phyloP scores from a whole-genome alignment of 2,329 filamentous ascomycete species.

The Exophiala bonariae region DNA sequence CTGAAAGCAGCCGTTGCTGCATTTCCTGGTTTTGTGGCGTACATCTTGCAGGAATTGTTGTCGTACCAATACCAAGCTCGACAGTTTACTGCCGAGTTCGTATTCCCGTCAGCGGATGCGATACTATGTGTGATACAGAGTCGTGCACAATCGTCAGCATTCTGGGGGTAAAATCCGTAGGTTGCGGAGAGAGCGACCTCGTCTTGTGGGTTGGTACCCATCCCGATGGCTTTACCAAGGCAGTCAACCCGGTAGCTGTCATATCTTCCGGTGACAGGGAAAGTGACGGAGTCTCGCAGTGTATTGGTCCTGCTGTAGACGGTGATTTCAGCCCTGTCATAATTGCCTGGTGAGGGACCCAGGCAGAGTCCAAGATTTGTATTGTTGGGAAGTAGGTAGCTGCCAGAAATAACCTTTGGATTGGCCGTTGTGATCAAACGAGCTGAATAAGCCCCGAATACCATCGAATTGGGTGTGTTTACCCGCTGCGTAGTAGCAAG shows the following conservation, averaged over 20 bases:
- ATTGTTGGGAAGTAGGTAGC: constrained; percentile 8
- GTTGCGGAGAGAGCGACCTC: neutral
- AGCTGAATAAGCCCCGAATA: constrained; percentile 1
- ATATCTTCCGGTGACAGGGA: neutral
- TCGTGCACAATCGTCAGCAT: constrained; percentile 16
- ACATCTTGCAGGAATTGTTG: neutral
- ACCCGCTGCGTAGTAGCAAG: constrained; percentile 2
- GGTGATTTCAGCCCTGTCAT: constrained; percentile 11
- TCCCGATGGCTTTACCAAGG: neutral
- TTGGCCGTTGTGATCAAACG: constrained; percentile 5
- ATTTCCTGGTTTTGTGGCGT: neutral
- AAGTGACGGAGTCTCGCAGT: neutral
- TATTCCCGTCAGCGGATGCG: neutral
- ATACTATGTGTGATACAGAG: constrained; percentile 5
- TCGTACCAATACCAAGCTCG: constrained; percentile 4
- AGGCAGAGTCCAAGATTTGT: constrained; percentile 14
- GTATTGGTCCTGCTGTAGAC: constrained; percentile 8
- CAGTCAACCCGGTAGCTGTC: constrained; percentile 4
- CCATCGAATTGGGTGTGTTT: constrained; percentile 8
- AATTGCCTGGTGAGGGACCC: constrained; percentile 8
- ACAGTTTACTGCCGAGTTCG: neutral
- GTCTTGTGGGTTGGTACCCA: constrained; percentile 1
- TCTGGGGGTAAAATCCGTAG: neutral
- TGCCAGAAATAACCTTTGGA: constrained; percentile 13
- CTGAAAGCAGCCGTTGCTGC: neutral